Evolutionary conservation across 2,329 filamentous ascomycete species (phyloP).

Genomic region (Metarhizium guizhouense): DNA sequence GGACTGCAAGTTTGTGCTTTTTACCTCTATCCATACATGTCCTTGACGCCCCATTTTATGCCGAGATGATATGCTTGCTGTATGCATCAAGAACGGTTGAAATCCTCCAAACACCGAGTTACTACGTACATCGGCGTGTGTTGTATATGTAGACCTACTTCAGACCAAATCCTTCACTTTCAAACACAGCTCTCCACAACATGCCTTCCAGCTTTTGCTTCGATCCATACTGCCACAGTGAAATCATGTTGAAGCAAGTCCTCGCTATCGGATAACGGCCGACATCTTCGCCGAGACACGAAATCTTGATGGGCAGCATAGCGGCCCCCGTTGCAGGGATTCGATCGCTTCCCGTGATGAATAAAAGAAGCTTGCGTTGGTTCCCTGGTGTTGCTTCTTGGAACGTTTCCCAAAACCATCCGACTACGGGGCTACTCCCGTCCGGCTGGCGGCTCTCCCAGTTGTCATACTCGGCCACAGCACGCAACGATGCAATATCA

Average conservation of each 20-base stretch:
- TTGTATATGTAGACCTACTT: conserved; percentile 40
- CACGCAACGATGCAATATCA: conserved; percentile 66
- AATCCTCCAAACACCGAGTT: not conserved
- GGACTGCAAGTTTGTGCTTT: not conserved
- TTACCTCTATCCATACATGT: not conserved
- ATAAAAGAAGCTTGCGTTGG: conserved; percentile 72
- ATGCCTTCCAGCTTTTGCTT: conserved; percentile 58
- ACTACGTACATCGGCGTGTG: not conserved
- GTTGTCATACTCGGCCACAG: conserved; percentile 73
- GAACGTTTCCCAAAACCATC: conserved; percentile 88
- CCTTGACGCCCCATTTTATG: not conserved
- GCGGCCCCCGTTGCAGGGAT: conserved; percentile 83
- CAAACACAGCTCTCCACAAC: conserved; percentile 79
- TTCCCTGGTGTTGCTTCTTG: conserved; percentile 52
- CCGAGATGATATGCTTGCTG: not conserved
- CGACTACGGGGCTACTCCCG: conserved; percentile 56
- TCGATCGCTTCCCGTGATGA: conserved; percentile 84
- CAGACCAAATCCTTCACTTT: conserved; percentile 87
- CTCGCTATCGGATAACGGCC: conserved; percentile 74
- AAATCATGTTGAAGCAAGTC: conserved; percentile 84
- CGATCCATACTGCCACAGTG: conserved; percentile 63
- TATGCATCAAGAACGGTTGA: not conserved
- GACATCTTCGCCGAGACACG: conserved; percentile 65
- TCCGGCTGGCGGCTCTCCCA: conserved; percentile 54
- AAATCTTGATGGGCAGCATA: conserved; percentile 66